phyloP scores from a whole-genome alignment of 2,329 filamentous ascomycete genomes.

The Elsinoe necatrix region DNA sequence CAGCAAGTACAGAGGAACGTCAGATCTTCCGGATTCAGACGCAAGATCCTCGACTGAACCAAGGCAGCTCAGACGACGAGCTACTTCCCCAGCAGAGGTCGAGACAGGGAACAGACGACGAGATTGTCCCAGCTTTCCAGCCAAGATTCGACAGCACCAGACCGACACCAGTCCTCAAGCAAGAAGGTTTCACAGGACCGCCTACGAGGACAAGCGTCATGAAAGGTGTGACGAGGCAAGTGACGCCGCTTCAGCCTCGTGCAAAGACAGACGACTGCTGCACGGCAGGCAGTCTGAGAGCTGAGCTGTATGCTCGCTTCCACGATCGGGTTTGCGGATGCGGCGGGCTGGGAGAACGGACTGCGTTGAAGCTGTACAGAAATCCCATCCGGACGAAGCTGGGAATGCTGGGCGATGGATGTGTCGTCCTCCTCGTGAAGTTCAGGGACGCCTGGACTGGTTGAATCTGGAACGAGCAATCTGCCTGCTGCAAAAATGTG shows the following conservation, averaged over 20 bases:
- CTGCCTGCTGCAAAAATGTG: neutral
- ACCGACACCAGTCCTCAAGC: neutral
- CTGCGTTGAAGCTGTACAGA: neutral
- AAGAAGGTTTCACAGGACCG: neutral
- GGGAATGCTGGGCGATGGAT: slow-evolving; percentile 1
- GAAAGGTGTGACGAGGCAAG: neutral
- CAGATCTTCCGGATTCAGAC: neutral
- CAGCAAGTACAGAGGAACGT: neutral
- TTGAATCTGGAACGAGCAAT: neutral
- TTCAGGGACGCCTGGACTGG: neutral
- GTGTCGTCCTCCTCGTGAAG: neutral
- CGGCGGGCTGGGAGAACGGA: neutral
- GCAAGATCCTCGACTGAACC: neutral
- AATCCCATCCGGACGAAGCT: slow-evolving; percentile 4
- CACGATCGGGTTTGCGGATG: neutral
- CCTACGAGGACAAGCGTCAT: neutral
- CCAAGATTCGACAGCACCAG: neutral
- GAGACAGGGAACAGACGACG: neutral
- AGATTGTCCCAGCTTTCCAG: neutral
- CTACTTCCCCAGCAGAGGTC: neutral
- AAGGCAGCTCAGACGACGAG: neutral
- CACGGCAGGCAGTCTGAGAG: slow-evolving; percentile 2
- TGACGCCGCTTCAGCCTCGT: neutral
- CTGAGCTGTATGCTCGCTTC: slow-evolving; percentile 1
- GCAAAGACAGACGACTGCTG: slow-evolving; percentile 1